A percentile compares a stretch with the other conserved stretches of the same genome.
Evolutionary conservation across 306 rosid genomes (phyloP).

Genomic region (Glycyrrhiza uralensis): DNA sequence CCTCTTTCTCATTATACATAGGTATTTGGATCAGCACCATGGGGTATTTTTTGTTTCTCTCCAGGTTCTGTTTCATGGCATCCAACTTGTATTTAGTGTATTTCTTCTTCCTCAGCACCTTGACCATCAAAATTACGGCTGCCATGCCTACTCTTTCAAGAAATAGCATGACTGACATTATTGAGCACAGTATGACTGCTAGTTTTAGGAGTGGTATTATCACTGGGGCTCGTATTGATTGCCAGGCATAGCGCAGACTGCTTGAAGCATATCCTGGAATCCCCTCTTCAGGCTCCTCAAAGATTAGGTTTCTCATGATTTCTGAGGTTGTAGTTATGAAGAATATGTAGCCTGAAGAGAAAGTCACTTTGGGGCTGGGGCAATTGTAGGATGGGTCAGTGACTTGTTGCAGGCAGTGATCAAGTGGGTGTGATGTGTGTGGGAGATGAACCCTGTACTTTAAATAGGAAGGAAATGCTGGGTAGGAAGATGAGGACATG

Average conservation of each 20-base stretch:
- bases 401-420: conserved; percentile 20
- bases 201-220: conserved; percentile 42
- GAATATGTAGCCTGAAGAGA: conserved; percentile 33
- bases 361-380: conserved; percentile 26
- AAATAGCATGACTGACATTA: conserved; percentile 56
- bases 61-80: conserved; percentile 36
- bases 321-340: conserved; percentile 9
- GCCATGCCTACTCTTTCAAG: conserved; percentile 51
- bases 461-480: conserved; percentile 32
- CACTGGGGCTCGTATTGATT: conserved; percentile 42
- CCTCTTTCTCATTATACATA: conserved; percentile 67
- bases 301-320: conserved; percentile 44
- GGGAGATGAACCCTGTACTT: conserved; percentile 23
- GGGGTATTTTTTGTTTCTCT: conserved; percentile 43
- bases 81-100: conserved; percentile 53
- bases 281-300: conserved; percentile 36
- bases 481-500: conserved; percentile 32
- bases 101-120: conserved; percentile 45
- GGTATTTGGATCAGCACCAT: conserved; percentile 58
- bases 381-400: conserved; percentile 19
- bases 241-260: conserved; percentile 44
- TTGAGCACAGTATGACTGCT: conserved; percentile 45
- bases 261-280: conserved; percentile 33
- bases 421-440: conserved; percentile 20
- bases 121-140: conserved; percentile 33